A percentile compares a stretch with the other conserved stretches of the same genome.
phyloP scores from a whole-genome alignment of 371 early-diverging fungal species.

The Mortierella sp. region DNA sequence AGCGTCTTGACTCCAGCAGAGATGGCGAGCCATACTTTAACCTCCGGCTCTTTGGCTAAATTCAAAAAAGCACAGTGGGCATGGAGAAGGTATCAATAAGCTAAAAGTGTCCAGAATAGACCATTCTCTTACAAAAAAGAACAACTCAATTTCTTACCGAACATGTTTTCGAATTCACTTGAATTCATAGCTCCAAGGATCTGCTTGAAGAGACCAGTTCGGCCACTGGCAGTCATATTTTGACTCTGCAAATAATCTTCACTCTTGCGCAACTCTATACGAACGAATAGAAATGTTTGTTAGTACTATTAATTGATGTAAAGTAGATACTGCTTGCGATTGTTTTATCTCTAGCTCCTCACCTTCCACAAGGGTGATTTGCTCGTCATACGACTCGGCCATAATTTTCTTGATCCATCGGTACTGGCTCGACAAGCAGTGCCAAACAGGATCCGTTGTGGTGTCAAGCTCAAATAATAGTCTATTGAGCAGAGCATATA shows the following conservation, averaged over 20 bases:
- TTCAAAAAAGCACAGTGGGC: not conserved
- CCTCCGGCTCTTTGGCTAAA: constrained; percentile 67
- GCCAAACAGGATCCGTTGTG: constrained; percentile 90
- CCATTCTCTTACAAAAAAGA: too few species aligned
- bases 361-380: constrained; percentile 63
- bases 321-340: too few species aligned
- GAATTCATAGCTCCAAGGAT: constrained; percentile 58
- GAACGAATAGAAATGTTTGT: not conserved
- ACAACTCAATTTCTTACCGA: constrained; percentile 32
- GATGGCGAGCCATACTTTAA: constrained; percentile 79
- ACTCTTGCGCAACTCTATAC: constrained; percentile 44
- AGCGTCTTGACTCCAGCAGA: constrained; percentile 77
- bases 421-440: constrained; percentile 90
- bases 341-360: too few species aligned
- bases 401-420: constrained; percentile 87
- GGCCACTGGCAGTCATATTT: constrained; percentile 54
- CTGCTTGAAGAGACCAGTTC: constrained; percentile 49
- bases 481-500: constrained; percentile 59
- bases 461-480: constrained; percentile 86
- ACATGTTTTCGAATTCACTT: constrained; percentile 61
- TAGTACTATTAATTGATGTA: too few species aligned
- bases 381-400: constrained; percentile 70
- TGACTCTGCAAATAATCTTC: constrained; percentile 34
- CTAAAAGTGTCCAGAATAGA: too few species aligned
- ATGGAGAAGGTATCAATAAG: not conserved